Conservation (phyloP, 1,284 basidiomycete species). For the Rhodotorula sp. region DNA sequence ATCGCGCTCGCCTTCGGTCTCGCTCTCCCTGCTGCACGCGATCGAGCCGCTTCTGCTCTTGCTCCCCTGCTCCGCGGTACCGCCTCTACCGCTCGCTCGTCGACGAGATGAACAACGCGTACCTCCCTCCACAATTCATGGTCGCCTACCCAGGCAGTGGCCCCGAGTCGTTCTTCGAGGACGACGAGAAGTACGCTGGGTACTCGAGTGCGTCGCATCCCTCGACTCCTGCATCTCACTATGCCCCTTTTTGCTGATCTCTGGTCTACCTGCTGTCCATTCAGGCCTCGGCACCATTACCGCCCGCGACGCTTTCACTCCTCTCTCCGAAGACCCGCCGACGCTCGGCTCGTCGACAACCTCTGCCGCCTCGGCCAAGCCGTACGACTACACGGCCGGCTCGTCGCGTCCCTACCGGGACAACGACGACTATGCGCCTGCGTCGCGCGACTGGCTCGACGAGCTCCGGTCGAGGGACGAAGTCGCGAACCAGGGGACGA, state of each 20-base stretch:
- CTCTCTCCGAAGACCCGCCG: too few species aligned
- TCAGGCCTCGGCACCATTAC: too few species aligned
- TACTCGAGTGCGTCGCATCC: neutral
- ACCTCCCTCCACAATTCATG: neutral
- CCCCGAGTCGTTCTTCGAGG: neutral
- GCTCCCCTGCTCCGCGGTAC: neutral
- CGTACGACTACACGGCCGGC: too few species aligned
- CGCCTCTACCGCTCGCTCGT: neutral
- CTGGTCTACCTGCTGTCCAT: too few species aligned
- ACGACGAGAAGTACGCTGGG: neutral
- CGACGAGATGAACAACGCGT: slow-evolving; percentile 25
- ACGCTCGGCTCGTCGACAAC: too few species aligned
- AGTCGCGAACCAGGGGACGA: neutral
- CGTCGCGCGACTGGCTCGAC: neutral
- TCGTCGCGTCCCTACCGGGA: too few species aligned
- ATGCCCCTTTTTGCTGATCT: too few species aligned
- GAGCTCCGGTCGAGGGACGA: neutral
- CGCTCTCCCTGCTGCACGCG: neutral
- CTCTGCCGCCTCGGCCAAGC: too few species aligned
- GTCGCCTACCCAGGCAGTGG: neutral
- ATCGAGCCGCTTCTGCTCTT: too few species aligned
- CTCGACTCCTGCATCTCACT: too few species aligned
- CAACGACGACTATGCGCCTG: neutral
- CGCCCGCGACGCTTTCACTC: too few species aligned
- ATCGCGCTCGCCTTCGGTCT: neutral